phyloP scores from a whole-genome alignment of 2,329 filamentous ascomycete species.

The Aspergillus aculeatus region DNA sequence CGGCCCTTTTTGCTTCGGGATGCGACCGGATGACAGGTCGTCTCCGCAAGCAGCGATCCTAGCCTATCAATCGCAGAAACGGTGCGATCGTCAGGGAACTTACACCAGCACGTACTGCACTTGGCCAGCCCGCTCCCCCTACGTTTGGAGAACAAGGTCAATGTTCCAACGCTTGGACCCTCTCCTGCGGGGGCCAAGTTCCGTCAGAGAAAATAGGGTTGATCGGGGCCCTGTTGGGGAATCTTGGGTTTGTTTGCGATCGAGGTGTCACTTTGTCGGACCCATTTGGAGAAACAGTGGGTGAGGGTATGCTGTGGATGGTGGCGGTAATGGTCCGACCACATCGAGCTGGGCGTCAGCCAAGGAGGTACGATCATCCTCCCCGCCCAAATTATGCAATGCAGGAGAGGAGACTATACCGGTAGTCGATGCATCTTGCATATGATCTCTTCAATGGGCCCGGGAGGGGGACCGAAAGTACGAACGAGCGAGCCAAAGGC shows the following conservation, averaged over 20 bases:
- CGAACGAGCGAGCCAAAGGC: too few relatives aligned
- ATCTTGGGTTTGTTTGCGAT: not conserved
- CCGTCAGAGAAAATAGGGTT: not conserved
- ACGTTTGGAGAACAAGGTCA: not conserved
- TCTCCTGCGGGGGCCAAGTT: not conserved
- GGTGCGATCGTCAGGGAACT: not conserved
- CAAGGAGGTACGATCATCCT: not conserved
- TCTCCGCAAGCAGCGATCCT: not conserved
- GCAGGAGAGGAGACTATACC: not conserved
- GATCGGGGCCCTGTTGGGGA: not conserved
- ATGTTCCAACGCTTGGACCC: not conserved
- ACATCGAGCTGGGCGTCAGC: not conserved
- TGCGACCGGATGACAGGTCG: not conserved
- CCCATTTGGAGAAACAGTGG: not conserved
- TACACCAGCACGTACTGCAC: not conserved
- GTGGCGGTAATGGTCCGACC: not conserved
- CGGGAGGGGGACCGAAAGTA: not conserved
- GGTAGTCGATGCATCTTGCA: constrained; percentile 1
- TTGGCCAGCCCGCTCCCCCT: too few relatives aligned
- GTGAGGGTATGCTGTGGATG: not conserved
- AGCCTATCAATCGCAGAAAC: not conserved
- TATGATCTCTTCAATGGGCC: not conserved
- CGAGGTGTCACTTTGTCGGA: not conserved
- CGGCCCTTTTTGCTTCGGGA: too few relatives aligned
- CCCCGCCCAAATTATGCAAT: not conserved